phyloP scores from a whole-genome alignment of 495 filamentous ascomycete species.

The Aspergillus conjunctus region DNA sequence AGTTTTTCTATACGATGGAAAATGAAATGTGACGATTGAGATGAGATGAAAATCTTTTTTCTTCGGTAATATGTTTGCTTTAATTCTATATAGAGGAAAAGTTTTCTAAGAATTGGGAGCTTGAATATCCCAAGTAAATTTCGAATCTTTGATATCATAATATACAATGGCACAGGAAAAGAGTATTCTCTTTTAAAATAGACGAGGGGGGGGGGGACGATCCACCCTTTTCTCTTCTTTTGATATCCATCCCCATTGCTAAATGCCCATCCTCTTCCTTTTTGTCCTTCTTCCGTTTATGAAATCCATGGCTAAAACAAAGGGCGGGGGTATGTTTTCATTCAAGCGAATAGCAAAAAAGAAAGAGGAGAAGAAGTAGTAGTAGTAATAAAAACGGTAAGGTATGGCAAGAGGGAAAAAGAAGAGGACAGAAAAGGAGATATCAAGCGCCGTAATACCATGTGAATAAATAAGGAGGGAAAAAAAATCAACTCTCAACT shows the following conservation, averaged over 20 bases:
- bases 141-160: no score
- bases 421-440: background rate
- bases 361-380: background rate
- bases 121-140: no score
- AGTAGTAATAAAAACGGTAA: background rate
- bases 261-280: background rate
- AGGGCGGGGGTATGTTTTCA: background rate
- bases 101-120: no score
- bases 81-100: no score
- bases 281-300: background rate
- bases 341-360: background rate
- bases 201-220: no score
- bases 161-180: no score
- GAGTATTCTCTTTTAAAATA: no score
- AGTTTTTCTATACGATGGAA: no score
- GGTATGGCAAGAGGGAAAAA: background rate
- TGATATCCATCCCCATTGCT: background rate
- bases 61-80: no score
- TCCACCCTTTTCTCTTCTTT: background rate
- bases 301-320: background rate
- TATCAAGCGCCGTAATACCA: background rate
- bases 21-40: no score
- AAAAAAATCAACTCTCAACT: conserved; percentile 6
- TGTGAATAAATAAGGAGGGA: background rate
- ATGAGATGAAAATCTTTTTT: no score